phyloP scores from a whole-genome alignment of 805 yeast genomes.

The Yamadazyma olivae region DNA sequence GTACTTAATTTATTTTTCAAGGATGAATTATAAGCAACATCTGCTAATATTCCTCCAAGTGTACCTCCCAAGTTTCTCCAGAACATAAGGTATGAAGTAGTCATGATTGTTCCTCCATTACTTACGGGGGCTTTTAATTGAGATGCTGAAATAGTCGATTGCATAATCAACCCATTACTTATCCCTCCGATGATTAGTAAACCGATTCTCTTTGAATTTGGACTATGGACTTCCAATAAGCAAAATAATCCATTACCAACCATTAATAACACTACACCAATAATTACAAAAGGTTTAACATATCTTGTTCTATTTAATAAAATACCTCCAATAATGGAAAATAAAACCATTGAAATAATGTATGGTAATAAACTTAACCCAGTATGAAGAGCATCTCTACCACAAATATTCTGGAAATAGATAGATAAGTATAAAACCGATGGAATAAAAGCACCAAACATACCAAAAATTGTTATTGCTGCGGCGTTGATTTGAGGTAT shows the following conservation, averaged over 20 bases:
- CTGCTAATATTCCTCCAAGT: conserved; percentile 28
- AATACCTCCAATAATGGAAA: conserved; percentile 37
- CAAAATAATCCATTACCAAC: conserved; percentile 45
- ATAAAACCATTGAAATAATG: conserved; percentile 35
- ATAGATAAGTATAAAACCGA: conserved; percentile 20
- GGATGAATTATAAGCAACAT: conserved; percentile 8
- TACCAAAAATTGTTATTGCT: conserved; percentile 28
- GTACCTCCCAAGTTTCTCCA: conserved; percentile 46
- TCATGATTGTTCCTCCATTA: conserved; percentile 47
- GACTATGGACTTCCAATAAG: conserved; percentile 38
- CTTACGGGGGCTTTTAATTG: conserved; percentile 51
- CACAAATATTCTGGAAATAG: conserved; percentile 50
- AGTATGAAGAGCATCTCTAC: conserved; percentile 39
- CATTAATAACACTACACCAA: conserved; percentile 20
- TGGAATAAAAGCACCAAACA: conserved; percentile 37
- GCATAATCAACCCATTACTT: conserved; percentile 47
- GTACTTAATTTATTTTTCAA: conserved; percentile 7
- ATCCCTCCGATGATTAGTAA: conserved; percentile 46
- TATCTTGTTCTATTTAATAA: conserved; percentile 33
- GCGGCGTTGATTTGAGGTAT: conserved; percentile 37
- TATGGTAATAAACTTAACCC: conserved; percentile 46
- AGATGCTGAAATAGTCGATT: conserved; percentile 40
- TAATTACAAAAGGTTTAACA: conserved; percentile 40
- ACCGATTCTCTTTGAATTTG: conserved; percentile 38
- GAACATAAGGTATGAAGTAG: conserved; percentile 45